Evolutionary conservation across 345 rosid genomes (phyloP).

Genomic region (Nephelium lappaceum): DNA sequence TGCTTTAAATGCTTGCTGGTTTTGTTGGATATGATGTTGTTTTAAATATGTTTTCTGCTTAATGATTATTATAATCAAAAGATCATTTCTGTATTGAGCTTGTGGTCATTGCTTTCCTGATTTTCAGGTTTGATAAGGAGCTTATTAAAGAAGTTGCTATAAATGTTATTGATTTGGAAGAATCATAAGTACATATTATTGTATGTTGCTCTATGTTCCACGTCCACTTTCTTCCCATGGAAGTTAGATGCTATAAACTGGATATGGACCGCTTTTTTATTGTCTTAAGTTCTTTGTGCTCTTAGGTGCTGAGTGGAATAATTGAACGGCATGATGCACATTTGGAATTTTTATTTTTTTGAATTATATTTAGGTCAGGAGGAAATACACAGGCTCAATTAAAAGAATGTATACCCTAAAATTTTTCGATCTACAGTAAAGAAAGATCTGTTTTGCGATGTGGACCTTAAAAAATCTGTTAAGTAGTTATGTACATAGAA

Average conservation of each 20-base stretch:
- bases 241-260: no score
- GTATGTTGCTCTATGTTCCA: no score
- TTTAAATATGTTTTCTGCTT: background rate
- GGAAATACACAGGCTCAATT: no score
- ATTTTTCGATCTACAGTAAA: no score
- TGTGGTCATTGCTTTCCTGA: slow-evolving; percentile 27
- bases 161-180: slow-evolving; percentile 81
- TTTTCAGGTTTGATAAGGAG: slow-evolving; percentile 87
- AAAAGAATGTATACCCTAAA: no score
- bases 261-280: background rate
- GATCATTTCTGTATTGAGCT: slow-evolving; percentile 14
- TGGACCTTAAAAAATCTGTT: no score
- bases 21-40: background rate
- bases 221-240: no score
- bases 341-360: background rate
- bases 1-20: background rate
- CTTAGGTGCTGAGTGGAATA: no score
- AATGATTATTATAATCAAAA: background rate
- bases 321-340: no score
- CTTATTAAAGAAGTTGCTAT: slow-evolving; percentile 96
- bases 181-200: no score
- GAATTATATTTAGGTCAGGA: background rate
- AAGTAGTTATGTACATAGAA: no score
- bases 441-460: no score
- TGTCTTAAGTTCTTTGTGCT: background rate